Base-by-base conservation (phyloP, 2,329 filamentous ascomycete genomes). In the Diaporthe caulivora region DNA sequence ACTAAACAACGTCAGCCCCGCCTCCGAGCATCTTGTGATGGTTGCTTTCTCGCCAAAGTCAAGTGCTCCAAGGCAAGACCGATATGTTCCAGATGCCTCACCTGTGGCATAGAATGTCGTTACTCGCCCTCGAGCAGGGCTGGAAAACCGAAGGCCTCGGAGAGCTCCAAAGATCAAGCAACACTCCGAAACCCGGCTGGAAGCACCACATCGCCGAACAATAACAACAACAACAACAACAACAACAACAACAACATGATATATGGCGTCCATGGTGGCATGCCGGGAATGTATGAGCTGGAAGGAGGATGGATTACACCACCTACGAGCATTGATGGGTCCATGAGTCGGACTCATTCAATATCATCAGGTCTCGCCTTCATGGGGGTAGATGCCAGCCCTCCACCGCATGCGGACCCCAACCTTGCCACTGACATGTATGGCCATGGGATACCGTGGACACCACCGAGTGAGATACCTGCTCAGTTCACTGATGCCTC, bases 31-130 rank as follows among this genome's bases (percentile, higher is more conserved):
- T 89, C 87, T 24, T 89, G 87, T 77, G 87, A 89, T 75, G 86
- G 86, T 10, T 89, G 87, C 79, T 88, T 89, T 78, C 79, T 87
- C 26, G 87, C 87, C 75, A 89, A 89, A 77, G 87, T 89, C 80
- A 89, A 89, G 77, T 89, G 87, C 79, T 87, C 86, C 75, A 89
- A 89, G 76, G 81, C 82, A 3, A 81, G 86, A n/a, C 87, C 87
- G 1, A 84, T 88, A 64, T 89, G 87, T 78, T 83, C 84, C n/a
- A 83, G 87, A 53, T 89, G 87, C 75, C 81, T 89, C 3, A 78
- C 84, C 3, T 86, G 84, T 55, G 87, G 87, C 10, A 83, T 85
- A 53, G 82, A 87, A 62, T 89, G 87, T 76, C 83, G 83, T 11
- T 89, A 89, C 76, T 88, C 87, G 21, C 87, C 87, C 1, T 89